Percentiles rank a stretch among this genome's conserved stretches.
Conservation (phyloP, 78 protist species). For the Dictyostelium brefeldianum region DNA sequence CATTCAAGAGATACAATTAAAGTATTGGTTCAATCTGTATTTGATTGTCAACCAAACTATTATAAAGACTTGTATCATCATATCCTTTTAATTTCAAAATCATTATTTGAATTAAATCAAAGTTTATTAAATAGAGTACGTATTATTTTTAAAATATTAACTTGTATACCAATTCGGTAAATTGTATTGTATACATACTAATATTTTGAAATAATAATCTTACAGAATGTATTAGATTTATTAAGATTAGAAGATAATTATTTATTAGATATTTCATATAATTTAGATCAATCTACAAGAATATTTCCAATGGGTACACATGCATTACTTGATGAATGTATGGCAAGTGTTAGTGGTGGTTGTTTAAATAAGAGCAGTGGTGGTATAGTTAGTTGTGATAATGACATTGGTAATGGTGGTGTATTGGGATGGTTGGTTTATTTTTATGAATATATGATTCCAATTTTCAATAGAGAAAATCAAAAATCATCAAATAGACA, state of each 20-base stretch:
- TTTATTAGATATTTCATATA: constrained; percentile 40
- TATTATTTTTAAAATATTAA: no score
- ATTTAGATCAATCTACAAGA: constrained; percentile 16
- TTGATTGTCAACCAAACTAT: constrained; percentile 31
- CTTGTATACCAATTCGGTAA: no score
- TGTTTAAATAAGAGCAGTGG: background rate
- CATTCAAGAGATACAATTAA: background rate
- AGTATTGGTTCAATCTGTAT: constrained; percentile 12
- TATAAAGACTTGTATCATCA: constrained; percentile 1
- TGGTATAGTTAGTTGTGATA: background rate
- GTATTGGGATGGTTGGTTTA: constrained; percentile 10
- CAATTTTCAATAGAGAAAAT: constrained; percentile 26
- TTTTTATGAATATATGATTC: constrained; percentile 39
- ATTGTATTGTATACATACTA: no score
- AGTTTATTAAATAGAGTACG: constrained; percentile 28
- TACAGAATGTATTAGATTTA: constrained; percentile 33
- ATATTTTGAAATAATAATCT: background rate
- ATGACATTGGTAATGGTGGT: background rate
- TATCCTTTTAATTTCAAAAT: background rate
- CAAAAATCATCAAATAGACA: background rate
- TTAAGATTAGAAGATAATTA: constrained; percentile 51
- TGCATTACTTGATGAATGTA: constrained; percentile 20
- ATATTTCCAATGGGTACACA: constrained; percentile 39
- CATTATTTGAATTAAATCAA: constrained; percentile 23
- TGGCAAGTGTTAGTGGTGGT: background rate